These are phyloP conservation scores for Fraxinus greggii DNA, from an alignment of 305 asterid species.

Conservation along the genomic window DNA sequence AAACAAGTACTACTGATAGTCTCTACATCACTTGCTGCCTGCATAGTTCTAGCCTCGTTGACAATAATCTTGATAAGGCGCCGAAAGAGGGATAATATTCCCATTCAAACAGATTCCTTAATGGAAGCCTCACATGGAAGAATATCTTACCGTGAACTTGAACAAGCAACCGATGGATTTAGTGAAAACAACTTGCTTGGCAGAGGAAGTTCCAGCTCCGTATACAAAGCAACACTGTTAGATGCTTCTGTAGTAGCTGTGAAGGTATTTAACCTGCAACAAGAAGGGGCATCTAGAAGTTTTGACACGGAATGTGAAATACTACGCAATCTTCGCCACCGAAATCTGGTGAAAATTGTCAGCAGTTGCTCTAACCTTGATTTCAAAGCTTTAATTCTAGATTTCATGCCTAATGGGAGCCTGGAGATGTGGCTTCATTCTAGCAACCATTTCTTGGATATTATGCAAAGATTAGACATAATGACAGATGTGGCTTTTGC, in stretches of 20 bases:
- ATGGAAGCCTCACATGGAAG: slow-evolving; percentile 20
- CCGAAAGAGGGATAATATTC: slow-evolving; percentile 3
- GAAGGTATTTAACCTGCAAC: slow-evolving; percentile 33
- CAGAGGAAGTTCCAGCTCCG: slow-evolving; percentile 30
- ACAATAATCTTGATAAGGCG: slow-evolving; percentile 17
- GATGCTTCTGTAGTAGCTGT: slow-evolving; percentile 33
- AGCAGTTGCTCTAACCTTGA: slow-evolving; percentile 39
- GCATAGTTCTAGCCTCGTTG: slow-evolving; percentile 13
- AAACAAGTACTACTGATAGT: slow-evolving; percentile 13
- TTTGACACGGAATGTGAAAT: slow-evolving; percentile 40
- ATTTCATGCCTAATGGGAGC: slow-evolving; percentile 45
- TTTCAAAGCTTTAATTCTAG: slow-evolving; percentile 40
- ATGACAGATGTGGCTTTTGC: slow-evolving; percentile 42
- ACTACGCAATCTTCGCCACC: slow-evolving; percentile 34
- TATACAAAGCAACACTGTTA: slow-evolving; percentile 29
- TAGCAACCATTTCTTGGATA: slow-evolving; percentile 14
- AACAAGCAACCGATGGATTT: slow-evolving; percentile 31
- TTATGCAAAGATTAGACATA: slow-evolving; percentile 38
- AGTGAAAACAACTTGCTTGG: slow-evolving; percentile 33
- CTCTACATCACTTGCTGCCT: slow-evolving; percentile 6
- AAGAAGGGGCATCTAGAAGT: slow-evolving; percentile 32
- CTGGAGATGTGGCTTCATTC: slow-evolving; percentile 43
- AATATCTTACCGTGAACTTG: slow-evolving; percentile 34
- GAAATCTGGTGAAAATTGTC: slow-evolving; percentile 38
- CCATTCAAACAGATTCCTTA: slow-evolving; percentile 1